These are phyloP conservation scores for Colletotrichum cereale DNA, from an alignment of 2,329 filamentous ascomycete species.

Conservation along the genomic window DNA sequence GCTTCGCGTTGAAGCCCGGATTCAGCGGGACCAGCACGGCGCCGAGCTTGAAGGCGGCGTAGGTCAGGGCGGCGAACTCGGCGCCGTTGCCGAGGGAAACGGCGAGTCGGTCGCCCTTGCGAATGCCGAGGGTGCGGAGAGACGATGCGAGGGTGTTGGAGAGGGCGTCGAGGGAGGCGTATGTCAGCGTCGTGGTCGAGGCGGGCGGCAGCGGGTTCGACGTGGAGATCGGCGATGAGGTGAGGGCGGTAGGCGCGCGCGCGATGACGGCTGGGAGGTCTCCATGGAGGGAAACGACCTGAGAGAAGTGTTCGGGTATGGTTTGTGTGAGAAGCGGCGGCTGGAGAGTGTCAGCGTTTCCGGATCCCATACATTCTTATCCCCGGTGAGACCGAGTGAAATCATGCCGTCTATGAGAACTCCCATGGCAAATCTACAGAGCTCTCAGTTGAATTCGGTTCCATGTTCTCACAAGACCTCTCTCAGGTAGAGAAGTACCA, in stretches of 20 bases:
- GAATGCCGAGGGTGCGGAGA: conserved; percentile 77
- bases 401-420: neutral
- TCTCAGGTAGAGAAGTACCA: neutral
- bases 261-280: conserved; percentile 72
- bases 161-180: conserved; percentile 77
- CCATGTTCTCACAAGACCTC: neutral
- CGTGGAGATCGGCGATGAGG: conserved; percentile 40
- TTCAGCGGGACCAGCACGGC: conserved; percentile 94
- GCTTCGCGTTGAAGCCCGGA: conserved; percentile 84
- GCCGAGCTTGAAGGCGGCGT: conserved; percentile 94
- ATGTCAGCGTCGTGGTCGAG: conserved; percentile 78
- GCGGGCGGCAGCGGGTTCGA: conserved; percentile 65
- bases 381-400: neutral
- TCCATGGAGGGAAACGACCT: conserved; percentile 72
- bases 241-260: conserved; percentile 54
- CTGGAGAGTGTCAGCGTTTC: conserved; percentile 52
- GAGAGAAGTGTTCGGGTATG: conserved; percentile 78
- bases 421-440: neutral
- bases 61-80: conserved; percentile 87
- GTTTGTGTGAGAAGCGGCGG: conserved; percentile 76
- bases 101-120: conserved; percentile 86
- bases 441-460: neutral
- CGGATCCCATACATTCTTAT: too few species aligned
- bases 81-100: conserved; percentile 87
- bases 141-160: conserved; percentile 83